Base-by-base conservation (phyloP, 2,329 filamentous ascomycete genomes). In the Emmonsia crescens region DNA sequence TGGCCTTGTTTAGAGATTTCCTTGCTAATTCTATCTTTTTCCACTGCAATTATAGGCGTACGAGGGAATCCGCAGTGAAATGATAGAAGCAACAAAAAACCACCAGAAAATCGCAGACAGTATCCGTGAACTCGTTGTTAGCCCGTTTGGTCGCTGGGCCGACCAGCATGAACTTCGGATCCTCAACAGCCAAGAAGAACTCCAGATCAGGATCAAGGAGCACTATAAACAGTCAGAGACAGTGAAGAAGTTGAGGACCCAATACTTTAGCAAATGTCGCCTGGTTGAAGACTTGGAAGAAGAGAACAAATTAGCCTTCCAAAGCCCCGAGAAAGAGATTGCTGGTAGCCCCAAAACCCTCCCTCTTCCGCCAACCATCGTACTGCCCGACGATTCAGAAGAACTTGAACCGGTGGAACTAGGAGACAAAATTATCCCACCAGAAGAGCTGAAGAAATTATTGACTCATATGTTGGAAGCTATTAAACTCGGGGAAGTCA, bases 251-350 rank as follows among this genome's bases (percentile, higher is more conserved):
- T 84, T 96, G 68, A 86, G 94, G 66, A 96, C 89, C 75, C 89
- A 90, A 69, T 99, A 99, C 77, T 97, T 97, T 83, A 99, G 97
- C 81, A 99, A 97, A 78, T 99, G 94, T 74, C 88, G 95, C 57
- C 80, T 96, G 64, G 88, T 97, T 6, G 95, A 99, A 74, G 94
- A 99, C 72, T 79, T 97, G 64, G 94, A 99, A 74, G 94, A 99
- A 76, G 95, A 99, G 79, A 96, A 96, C 75, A 97, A 99, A 77
- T 83, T 99, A 61, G 94, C 92, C 46, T 99, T 99, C 76, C 91
- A 96, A 74, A 91, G 92, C 66, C 91, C 91, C 5, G 80, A 83
- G 64, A 80, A 81, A 56, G 68, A 68, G 27, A 65, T 68, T 1
- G 84, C 87, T 69, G 79, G 75, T 40, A 91, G 88, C 73, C 87